phyloP scores from a whole-genome alignment of 129 eudicot genomes.

The Artemisia annua region DNA sequence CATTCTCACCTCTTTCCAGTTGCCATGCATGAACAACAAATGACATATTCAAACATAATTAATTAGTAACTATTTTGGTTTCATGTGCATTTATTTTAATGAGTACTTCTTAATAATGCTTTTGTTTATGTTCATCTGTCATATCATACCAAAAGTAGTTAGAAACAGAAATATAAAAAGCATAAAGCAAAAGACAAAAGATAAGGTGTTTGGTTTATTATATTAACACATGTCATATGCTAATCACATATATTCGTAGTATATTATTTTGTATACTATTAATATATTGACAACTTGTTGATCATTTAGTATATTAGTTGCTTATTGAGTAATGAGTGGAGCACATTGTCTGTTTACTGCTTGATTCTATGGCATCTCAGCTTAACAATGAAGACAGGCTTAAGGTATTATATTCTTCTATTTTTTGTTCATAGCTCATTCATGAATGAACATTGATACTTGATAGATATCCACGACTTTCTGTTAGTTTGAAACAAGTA shows the following conservation, averaged over 20 bases:
- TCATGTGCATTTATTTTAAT: too few relatives aligned
- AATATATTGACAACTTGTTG: not conserved
- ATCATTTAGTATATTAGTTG: not conserved
- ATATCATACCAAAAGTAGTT: too few relatives aligned
- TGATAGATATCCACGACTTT: not conserved
- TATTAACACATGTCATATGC: too few relatives aligned
- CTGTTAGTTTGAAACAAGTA: not conserved
- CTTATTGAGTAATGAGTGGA: slow-evolving; percentile 30
- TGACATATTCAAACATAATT: too few relatives aligned
- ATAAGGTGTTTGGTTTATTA: not conserved
- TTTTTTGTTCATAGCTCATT: not conserved
- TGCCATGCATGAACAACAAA: too few relatives aligned
- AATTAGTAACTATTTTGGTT: too few relatives aligned
- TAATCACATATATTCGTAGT: too few relatives aligned
- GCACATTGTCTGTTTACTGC: slow-evolving; percentile 74
- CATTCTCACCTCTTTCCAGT: too few relatives aligned
- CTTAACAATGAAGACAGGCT: slow-evolving; percentile 90
- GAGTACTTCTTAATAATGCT: too few relatives aligned
- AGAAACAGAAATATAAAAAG: not conserved
- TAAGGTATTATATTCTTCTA: slow-evolving; percentile 43
- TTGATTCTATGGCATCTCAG: slow-evolving; percentile 82
- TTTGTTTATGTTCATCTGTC: too few relatives aligned
- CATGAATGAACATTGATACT: slow-evolving; percentile 1
- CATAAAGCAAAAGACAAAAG: not conserved
- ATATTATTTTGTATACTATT: not conserved